Evolutionary conservation across 148 eudicot species (phyloP).

Genomic region (Agrostemma githago): DNA sequence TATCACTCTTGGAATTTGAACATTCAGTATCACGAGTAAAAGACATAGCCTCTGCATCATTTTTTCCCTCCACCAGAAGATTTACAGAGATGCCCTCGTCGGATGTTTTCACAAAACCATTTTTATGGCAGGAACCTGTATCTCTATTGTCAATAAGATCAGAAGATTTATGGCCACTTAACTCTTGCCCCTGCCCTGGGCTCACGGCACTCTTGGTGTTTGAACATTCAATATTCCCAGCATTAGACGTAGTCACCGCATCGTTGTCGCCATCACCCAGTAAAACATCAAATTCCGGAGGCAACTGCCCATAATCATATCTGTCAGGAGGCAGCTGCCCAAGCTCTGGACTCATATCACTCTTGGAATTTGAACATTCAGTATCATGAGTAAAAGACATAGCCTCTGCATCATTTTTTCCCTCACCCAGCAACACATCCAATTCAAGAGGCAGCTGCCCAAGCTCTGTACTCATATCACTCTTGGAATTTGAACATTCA

Average conservation of each 20-base stretch:
- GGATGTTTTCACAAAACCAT: conserved; percentile 17
- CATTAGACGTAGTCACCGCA: no score
- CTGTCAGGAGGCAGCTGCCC: no score
- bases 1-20: no score
- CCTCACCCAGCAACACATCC: not conserved
- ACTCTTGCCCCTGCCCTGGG: conserved; percentile 5
- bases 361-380: no score
- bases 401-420: conserved; percentile 17
- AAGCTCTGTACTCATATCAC: conserved; percentile 4
- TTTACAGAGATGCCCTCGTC: conserved; percentile 23
- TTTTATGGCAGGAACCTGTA: conserved; percentile 9
- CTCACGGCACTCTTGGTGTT: not conserved
- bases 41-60: conserved; percentile 1
- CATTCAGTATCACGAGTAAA: no score
- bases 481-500: conserved; percentile 31
- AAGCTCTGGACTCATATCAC: no score
- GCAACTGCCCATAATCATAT: no score
- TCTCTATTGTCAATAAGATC: conserved; percentile 18
- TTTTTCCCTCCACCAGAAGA: conserved; percentile 13
- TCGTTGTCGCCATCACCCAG: no score
- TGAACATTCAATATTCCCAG: no score
- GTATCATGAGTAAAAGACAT: no score
- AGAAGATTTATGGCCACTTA: conserved; percentile 3
- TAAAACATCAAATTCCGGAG: no score
- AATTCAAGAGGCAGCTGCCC: no score